Evolutionary conservation across 2,329 filamentous ascomycete species (phyloP), one percentile per base, ranked within the genome.

Genomic region (Trichoderma atrobrunneum): DNA sequence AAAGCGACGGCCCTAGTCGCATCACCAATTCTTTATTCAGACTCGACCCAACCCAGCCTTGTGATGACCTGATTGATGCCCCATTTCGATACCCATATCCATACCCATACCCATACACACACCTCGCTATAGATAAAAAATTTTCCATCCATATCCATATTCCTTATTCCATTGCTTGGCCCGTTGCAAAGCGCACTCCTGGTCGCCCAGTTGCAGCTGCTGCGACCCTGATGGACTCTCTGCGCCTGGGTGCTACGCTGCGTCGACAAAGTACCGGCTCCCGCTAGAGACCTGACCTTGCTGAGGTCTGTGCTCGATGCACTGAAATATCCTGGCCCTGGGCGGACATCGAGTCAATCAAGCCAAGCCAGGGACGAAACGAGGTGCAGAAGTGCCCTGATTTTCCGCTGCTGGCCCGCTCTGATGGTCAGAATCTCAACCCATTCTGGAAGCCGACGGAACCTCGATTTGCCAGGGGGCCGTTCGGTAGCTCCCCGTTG

Each of bases 161-260:
- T 24, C 21, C n/a, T 26, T n/a, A 43, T 43, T 43, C 18, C 39
- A 43, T 1, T n/a, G 4, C 56, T 68, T 69, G 66, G 28, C 66
- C 66, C 66, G 66, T 30, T 21, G 34, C 66, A 69, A 69, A 69
- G 66, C 66, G 66, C 66, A 61, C 56, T 69, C 66, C 66, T 26
- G 28, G 66, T 69, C 66, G 32, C n/a, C 28, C 56, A 28, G 54
- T 59, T 39, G 64, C 64, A 60, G 54, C 24, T 43, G 54, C 54
- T 43, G 57, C 57, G 18, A 68, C 66, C 36, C 56, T 68, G 65
- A 68, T 69, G 56, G 66, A 48, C 66, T 61, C 57, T 10, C 18
- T 21, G 18, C n/a, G 57, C 28, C 60, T 32, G 36, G 24, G 34
- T 48, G 54, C 56, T 60, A 67, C 64, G 66, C 56, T 69, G 56